These are phyloP conservation scores for Colletotrichum costaricense DNA, from an alignment of 2,329 filamentous ascomycete genomes.

Conservation along the genomic window DNA sequence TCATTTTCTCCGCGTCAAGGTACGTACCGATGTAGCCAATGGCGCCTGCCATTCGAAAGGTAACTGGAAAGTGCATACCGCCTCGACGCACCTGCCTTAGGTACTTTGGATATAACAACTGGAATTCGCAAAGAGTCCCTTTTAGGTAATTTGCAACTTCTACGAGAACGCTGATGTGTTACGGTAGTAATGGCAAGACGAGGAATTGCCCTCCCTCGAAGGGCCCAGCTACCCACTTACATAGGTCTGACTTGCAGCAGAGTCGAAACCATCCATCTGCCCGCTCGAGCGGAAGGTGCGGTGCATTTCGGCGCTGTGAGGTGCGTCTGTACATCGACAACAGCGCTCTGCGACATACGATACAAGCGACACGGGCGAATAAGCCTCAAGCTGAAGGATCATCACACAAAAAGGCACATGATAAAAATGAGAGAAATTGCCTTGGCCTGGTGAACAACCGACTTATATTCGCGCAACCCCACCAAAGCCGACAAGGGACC, in stretches of 20 bases:
- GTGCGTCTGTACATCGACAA: slow-evolving; percentile 15
- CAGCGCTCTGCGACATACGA: slow-evolving; percentile 6
- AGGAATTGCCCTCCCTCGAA: neutral
- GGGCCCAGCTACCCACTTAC: neutral
- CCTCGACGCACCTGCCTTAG: neutral
- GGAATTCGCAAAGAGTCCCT: neutral
- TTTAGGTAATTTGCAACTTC: neutral
- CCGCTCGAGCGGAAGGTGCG: slow-evolving; percentile 11
- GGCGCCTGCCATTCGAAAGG: neutral
- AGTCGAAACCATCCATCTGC: slow-evolving; percentile 3
- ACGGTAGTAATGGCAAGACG: neutral
- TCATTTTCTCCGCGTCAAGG: slow-evolving; percentile 2
- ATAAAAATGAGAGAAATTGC: slow-evolving; percentile 3
- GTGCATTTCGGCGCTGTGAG: neutral
- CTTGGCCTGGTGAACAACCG: slow-evolving; percentile 32
- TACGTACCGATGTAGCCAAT: slow-evolving; percentile 3
- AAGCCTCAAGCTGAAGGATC: neutral
- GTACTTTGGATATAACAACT: neutral
- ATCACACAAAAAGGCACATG: slow-evolving; percentile 8
- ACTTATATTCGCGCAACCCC: slow-evolving; percentile 51
- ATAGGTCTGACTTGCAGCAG: neutral
- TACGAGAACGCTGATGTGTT: neutral
- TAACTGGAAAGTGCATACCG: neutral
- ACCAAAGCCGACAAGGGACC: slow-evolving; percentile 36
- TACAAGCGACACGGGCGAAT: slow-evolving; percentile 8